Conservation (phyloP, 2,329 filamentous ascomycete species). For the Graphiopsis chlorocephala region DNA sequence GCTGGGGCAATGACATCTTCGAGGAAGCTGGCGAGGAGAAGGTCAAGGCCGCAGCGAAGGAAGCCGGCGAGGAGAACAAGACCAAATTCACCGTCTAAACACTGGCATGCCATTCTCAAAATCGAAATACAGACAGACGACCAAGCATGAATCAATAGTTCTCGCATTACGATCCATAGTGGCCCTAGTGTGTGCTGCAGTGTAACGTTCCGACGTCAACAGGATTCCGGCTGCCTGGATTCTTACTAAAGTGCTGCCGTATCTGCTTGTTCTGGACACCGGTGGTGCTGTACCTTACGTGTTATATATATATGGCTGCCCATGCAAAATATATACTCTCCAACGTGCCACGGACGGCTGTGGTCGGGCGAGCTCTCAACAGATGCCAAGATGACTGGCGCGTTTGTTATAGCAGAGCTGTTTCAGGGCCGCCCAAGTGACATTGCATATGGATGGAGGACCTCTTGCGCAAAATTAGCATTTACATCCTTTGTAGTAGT, state of each 20-base stretch:
- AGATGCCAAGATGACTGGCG: too few relatives aligned
- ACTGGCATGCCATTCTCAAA: background rate
- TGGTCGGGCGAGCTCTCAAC: too few relatives aligned
- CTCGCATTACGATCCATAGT: background rate
- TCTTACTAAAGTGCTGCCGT: background rate
- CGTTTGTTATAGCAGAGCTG: too few relatives aligned
- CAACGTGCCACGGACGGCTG: too few relatives aligned
- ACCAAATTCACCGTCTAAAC: conserved; percentile 33
- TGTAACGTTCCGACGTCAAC: background rate
- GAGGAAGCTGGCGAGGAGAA: conserved; percentile 41
- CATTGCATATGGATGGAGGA: too few relatives aligned
- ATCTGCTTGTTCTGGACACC: background rate
- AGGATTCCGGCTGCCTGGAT: background rate
- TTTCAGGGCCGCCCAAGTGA: too few relatives aligned
- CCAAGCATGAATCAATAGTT: background rate
- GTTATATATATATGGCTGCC: background rate
- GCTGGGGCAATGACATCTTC: conserved; percentile 48
- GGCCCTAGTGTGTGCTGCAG: too few relatives aligned
- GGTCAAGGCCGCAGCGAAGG: conserved; percentile 35
- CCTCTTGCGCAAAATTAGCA: background rate
- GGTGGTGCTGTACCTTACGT: background rate
- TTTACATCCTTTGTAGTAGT: background rate
- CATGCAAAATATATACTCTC: too few relatives aligned
- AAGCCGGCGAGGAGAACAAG: conserved; percentile 38
- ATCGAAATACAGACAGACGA: background rate